These are phyloP conservation scores for Mercurialis annua DNA, from an alignment of 345 rosid genomes.

Conservation along the genomic window DNA sequence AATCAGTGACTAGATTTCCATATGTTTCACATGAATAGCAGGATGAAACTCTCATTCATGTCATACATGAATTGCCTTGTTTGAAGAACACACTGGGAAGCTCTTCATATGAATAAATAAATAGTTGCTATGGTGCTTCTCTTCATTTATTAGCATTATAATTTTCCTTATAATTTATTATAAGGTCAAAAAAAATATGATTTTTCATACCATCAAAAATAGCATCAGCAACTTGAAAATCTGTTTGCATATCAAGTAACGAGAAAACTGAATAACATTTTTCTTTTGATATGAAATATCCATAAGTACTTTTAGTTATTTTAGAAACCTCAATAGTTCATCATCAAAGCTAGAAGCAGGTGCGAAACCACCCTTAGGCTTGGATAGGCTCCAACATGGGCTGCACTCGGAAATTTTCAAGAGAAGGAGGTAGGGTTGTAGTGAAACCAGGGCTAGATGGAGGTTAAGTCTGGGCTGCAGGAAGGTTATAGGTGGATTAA, in stretches of 20 bases:
- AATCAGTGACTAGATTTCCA: background rate
- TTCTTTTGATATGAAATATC: background rate
- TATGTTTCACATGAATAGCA: background rate
- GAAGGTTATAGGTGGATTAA: too few relatives aligned
- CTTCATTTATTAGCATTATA: background rate
- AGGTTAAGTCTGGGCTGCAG: too few relatives aligned
- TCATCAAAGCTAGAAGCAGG: background rate
- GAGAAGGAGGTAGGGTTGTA: too few relatives aligned
- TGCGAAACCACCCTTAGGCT: background rate
- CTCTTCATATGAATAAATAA: background rate
- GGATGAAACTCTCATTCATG: background rate
- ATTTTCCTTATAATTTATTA: background rate
- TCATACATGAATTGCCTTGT: background rate
- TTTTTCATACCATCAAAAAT: background rate
- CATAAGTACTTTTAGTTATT: background rate
- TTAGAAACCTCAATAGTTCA: background rate
- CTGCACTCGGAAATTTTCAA: too few relatives aligned
- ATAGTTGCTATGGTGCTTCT: background rate
- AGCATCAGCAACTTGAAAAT: background rate
- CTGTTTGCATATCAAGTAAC: background rate
- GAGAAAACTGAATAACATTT: background rate
- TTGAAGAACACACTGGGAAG: background rate
- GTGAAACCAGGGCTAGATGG: too few relatives aligned
- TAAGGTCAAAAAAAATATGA: background rate
- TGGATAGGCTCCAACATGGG: too few relatives aligned